Conservation (phyloP, 1,139 yeast genomes). For the Geotrichum phurueaensis region DNA sequence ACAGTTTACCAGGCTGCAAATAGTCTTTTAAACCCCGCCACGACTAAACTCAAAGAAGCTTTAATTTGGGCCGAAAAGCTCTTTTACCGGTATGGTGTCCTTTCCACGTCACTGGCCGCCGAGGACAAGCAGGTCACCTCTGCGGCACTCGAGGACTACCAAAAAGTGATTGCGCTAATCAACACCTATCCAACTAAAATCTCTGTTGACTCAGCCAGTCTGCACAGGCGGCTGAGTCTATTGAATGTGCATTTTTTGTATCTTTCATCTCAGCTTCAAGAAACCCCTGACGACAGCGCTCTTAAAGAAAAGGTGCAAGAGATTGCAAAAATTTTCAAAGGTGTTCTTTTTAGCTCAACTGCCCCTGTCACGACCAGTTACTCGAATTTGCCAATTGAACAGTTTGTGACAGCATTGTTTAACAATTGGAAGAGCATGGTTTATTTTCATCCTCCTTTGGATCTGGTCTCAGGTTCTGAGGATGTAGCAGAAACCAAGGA, state of each 20-base stretch:
- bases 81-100: constrained; percentile 23
- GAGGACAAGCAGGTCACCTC: constrained; percentile 19
- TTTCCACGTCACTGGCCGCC: constrained; percentile 20
- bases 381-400: constrained; percentile 33
- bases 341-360: constrained; percentile 25
- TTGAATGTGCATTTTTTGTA: constrained; percentile 22
- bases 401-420: constrained; percentile 33
- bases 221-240: constrained; percentile 18
- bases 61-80: constrained; percentile 27
- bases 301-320: constrained; percentile 16
- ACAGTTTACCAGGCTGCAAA: constrained; percentile 22
- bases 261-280: constrained; percentile 18
- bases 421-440: constrained; percentile 29
- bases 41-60: constrained; percentile 21
- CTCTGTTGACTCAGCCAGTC: constrained; percentile 7
- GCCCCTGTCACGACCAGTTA: constrained; percentile 45
- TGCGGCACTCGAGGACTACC: constrained; percentile 25
- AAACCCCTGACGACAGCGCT: constrained; percentile 15
- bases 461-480: constrained; percentile 21
- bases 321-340: constrained; percentile 19
- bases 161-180: constrained; percentile 17
- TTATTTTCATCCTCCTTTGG: constrained; percentile 22
- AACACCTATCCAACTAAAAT: background rate
- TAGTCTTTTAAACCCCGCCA: constrained; percentile 6
- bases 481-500: constrained; percentile 21